These are phyloP conservation scores for Musa acuminata DNA, from an alignment of 176 grass and related monocot genomes.

Conservation along the genomic window DNA sequence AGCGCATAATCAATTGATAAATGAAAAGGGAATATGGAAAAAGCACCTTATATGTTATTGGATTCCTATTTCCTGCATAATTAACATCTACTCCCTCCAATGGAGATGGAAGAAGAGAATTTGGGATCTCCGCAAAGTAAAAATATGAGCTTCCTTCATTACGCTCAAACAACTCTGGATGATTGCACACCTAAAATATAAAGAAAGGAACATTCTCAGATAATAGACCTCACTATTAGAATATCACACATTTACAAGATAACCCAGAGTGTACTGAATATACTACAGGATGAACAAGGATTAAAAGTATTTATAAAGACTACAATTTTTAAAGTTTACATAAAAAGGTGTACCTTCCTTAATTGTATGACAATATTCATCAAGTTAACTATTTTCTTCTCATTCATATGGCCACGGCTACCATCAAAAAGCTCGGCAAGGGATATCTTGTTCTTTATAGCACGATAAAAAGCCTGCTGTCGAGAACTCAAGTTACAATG, in stretches of 20 bases:
- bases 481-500: constrained; percentile 92
- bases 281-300: neutral
- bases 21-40: neutral
- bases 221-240: neutral
- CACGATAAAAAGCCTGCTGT: constrained; percentile 94
- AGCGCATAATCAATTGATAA: neutral
- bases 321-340: neutral
- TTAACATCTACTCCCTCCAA: constrained; percentile 91
- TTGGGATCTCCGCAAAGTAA: constrained; percentile 80
- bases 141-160: constrained; percentile 96
- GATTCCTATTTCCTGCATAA: constrained; percentile 82
- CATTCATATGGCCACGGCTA: constrained; percentile 80
- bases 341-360: constrained; percentile 58
- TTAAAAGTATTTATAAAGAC: constrained; percentile 5
- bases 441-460: constrained; percentile 99
- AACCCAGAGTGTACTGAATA: neutral
- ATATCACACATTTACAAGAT: neutral
- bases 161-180: constrained; percentile 97
- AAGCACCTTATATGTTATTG: constrained; percentile 71
- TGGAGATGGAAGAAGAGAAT: constrained; percentile 83
- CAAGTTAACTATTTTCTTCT: constrained; percentile 89
- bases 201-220: constrained; percentile 1
- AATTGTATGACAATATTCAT: constrained; percentile 99
- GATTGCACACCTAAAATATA: constrained; percentile 89
- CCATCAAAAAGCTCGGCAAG: constrained; percentile 84